These are phyloP conservation scores for Elaeagnus macrophylla DNA, from an alignment of 306 rosid genomes.

Conservation along the genomic window DNA sequence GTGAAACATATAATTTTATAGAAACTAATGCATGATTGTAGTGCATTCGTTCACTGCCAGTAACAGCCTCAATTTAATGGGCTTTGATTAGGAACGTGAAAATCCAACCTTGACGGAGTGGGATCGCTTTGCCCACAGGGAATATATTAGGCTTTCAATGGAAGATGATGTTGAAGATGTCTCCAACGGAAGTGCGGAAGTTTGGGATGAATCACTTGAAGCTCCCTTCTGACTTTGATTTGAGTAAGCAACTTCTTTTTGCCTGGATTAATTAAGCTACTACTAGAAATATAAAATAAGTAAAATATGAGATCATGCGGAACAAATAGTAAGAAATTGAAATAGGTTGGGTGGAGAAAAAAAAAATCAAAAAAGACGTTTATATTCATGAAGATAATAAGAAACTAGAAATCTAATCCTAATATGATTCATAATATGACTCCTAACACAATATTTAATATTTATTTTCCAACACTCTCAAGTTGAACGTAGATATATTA, in stretches of 20 bases:
- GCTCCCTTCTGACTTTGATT: constrained; percentile 71
- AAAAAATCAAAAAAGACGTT: too few relatives aligned
- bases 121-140: constrained; percentile 99
- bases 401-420: too few relatives aligned
- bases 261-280: too few relatives aligned
- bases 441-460: too few relatives aligned
- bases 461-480: too few relatives aligned
- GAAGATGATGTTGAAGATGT: constrained; percentile 99
- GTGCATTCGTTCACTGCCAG: constrained; percentile 14
- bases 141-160: constrained; percentile 98
- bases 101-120: constrained; percentile 98
- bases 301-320: too few relatives aligned
- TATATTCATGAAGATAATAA: too few relatives aligned
- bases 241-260: constrained; percentile 8
- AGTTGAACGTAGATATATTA: too few relatives aligned
- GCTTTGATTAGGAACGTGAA: constrained; percentile 83
- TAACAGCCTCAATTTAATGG: constrained; percentile 22
- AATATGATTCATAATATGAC: too few relatives aligned
- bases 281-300: too few relatives aligned
- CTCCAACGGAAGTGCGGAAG: constrained; percentile 99
- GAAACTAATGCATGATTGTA: not conserved
- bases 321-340: too few relatives aligned
- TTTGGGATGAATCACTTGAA: constrained; percentile 98
- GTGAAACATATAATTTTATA: constrained; percentile 3
- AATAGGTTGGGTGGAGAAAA: too few relatives aligned